Base-by-base conservation (phyloP, 345 rosid species). In the Acer yangbiense region DNA sequence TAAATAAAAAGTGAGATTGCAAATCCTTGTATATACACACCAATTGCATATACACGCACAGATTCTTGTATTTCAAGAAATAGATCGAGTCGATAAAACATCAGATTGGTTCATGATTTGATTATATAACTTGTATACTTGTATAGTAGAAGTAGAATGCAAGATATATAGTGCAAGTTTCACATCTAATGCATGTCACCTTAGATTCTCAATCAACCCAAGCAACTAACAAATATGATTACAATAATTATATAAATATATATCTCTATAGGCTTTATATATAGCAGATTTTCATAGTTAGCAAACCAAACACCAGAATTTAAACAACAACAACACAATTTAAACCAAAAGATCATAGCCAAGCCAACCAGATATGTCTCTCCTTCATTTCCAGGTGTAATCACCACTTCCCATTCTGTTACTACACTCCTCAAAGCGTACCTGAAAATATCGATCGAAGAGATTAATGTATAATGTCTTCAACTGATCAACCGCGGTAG, bases 381-480 rank as follows among this genome's bases (percentile, higher is more conserved):
- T 96, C 98, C 90, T 92, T 96, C 99, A 96, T 96, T 86, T 90
- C 96, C 92, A 83, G 77, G 74, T 69, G 86, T 76, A 86, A 63
- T 83, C 83, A 79, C 87, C 89, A 74, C 90, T 84, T 65, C 84
- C 97, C 94, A 92, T 89, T 78, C 85, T 86, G 86, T 78, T 2
- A 29, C 32, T 66, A 57, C 73, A 76, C 82, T 82, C 89, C 76
- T 88, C 96, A 88, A 86, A 82, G 78, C 76, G 78, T 68, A 85
- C 83, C 90, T 84, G 88, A 81, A 80, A 65, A 29, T 35, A 60
- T 55, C 29, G 20, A 9, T 55, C 12, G 48, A 12, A 7, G 44
- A 5, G 7, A 41, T 7, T 0, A 5, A 41, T 6, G 9, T 5
- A 5, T 41, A 41, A 5, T 41, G 7, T 6, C 44, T 41, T 6